phyloP scores from a whole-genome alignment of 192 early-diverging fungal genomes.

The Haplosporangium gracile region DNA sequence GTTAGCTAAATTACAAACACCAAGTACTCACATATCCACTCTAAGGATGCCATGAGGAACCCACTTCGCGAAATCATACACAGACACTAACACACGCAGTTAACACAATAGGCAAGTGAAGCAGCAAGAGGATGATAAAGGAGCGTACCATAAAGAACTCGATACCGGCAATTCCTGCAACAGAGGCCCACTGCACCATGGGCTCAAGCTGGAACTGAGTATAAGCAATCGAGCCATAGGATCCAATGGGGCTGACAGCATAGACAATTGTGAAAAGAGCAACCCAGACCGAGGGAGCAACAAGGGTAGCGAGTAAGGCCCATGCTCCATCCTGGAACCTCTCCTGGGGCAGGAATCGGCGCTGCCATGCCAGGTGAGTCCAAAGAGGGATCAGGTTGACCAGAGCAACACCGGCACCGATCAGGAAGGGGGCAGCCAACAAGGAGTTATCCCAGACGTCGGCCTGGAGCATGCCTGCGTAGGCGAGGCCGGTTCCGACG shows the following conservation, averaged over 20 bases:
- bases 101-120: neutral
- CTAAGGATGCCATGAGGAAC: neutral
- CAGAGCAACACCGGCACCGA: conserved; percentile 21
- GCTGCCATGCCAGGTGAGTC: conserved; percentile 46
- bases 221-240: conserved; percentile 46
- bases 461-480: conserved; percentile 38
- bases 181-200: conserved; percentile 45
- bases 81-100: neutral
- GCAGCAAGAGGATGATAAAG: neutral
- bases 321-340: conserved; percentile 36
- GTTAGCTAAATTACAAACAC: neutral
- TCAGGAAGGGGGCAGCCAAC: conserved; percentile 21
- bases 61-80: neutral
- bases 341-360: conserved; percentile 32
- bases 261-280: conserved; percentile 34
- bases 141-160: conserved; percentile 42
- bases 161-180: conserved; percentile 44
- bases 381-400: conserved; percentile 24
- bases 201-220: conserved; percentile 45
- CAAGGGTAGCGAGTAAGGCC: conserved; percentile 26
- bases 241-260: conserved; percentile 43
- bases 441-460: conserved; percentile 33
- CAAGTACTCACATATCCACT: neutral
- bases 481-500: conserved; percentile 41
- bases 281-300: conserved; percentile 41